phyloP scores from a whole-genome alignment of 768 basidiomycete species.

The Kwoniella sp. region DNA sequence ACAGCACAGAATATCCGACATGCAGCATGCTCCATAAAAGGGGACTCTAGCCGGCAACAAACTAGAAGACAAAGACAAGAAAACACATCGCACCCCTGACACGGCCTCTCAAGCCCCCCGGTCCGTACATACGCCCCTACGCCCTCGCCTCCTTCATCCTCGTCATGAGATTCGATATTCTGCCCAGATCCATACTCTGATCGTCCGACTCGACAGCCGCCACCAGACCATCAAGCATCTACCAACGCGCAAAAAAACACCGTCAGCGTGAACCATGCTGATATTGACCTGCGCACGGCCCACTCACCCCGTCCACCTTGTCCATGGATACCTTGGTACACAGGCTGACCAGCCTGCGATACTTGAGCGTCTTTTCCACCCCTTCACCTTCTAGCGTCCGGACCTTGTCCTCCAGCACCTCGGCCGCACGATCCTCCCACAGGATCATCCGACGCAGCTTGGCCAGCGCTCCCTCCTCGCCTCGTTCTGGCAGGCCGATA shows the following conservation, averaged over 20 bases:
- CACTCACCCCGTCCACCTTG: slow-evolving; percentile 82
- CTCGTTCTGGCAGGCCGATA: slow-evolving; percentile 37
- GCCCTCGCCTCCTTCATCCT: slow-evolving; percentile 30
- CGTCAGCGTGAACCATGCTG: too few species aligned
- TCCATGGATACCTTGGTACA: slow-evolving; percentile 83
- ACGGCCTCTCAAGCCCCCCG: too few species aligned
- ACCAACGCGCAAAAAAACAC: too few species aligned
- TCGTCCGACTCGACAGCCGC: slow-evolving; percentile 46
- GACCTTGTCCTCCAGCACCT: slow-evolving; percentile 66
- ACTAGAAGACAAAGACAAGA: background rate
- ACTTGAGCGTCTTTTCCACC: slow-evolving; percentile 84
- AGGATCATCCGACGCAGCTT: slow-evolving; percentile 68
- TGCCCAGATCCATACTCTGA: slow-evolving; percentile 28
- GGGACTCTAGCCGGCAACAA: background rate
- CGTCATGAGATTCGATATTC: slow-evolving; percentile 36
- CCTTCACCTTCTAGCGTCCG: slow-evolving; percentile 69
- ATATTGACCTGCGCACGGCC: too few species aligned
- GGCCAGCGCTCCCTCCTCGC: slow-evolving; percentile 64
- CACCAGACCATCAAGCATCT: slow-evolving; percentile 45
- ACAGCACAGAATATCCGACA: too few species aligned
- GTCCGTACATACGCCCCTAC: too few species aligned
- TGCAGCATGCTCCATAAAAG: too few species aligned
- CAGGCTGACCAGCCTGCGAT: slow-evolving; percentile 82
- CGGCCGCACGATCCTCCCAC: slow-evolving; percentile 79
- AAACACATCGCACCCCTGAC: background rate